Base-by-base conservation (phyloP, 352 stramenopile genomes). In the Globisporangium canariense region DNA sequence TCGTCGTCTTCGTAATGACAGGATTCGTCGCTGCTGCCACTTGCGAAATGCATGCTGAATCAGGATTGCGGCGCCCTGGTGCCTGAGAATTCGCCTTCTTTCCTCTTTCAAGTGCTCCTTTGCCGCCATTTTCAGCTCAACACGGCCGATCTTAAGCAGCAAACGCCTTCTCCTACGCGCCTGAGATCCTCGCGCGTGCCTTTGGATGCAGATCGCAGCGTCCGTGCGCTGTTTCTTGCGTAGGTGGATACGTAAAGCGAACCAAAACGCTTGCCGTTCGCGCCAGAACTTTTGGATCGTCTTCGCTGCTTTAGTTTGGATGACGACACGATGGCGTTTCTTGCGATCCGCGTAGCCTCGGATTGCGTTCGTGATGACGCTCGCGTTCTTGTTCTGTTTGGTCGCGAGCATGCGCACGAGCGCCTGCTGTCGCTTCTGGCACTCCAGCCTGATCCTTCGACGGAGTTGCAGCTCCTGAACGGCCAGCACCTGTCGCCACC, bases 201-300 rank as follows among this genome's bases (percentile, higher is more conserved):
- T 71, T 51, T 91, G 80, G 50, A 91, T 77, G 10, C 57, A 72
- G 50, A 79, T 45, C 1, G 80, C 80, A 7, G 80, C 83, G 32
- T 74, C 60, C 2, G 52, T 32, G 20, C 65, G 67, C 49, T 75
- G 60, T 34, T 86, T 58, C 34, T 79, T 71, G 14, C 59, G 56
- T 14, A 90, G 25, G 1, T 80, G 71, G 4, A 74, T 68, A 5
- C 76, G 73, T n/a, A 89, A 13, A 22, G 77, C 75, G 22, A 70
- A 61, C 80, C 78, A 90, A 1, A 76, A 65, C 30, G 74, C 71
- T 20, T 78, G 83, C 1, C 73, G 69, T 25, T 78, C 53, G 13
- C 69, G 60, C 80, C 83, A 91, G 50, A 89, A 90, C 0, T 25
- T 54, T 60, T 91, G 80, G 22, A 91, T 77, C 22, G 20, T 55